Evolutionary conservation across 306 rosid genomes (phyloP).

Genomic region (Fragaria ananassa): DNA sequence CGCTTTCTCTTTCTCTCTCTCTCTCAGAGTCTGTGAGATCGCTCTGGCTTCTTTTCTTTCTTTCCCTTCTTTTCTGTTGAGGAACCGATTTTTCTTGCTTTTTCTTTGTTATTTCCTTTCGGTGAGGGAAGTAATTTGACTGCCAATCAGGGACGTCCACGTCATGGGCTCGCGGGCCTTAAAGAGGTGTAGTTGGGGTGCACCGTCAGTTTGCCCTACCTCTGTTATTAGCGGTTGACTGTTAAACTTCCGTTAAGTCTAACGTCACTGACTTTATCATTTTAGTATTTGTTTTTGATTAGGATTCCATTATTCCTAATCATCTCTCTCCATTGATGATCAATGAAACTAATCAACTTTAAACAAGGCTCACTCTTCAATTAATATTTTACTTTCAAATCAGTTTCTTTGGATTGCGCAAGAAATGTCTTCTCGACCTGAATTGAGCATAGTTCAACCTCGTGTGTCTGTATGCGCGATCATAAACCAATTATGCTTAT

Average conservation of each 20-base stretch:
- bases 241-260: neutral
- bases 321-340: neutral
- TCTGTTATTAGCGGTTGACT: conserved; percentile 28
- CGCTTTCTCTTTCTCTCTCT: conserved; percentile 19
- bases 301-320: neutral
- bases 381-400: too few relatives aligned
- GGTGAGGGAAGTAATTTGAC: conserved; percentile 22
- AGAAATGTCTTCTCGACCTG: too few relatives aligned
- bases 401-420: too few relatives aligned
- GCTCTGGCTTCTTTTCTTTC: conserved; percentile 19
- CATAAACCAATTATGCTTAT: too few relatives aligned
- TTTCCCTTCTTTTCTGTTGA: conserved; percentile 24
- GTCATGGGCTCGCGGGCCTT: conserved; percentile 15
- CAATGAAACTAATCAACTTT: too few relatives aligned
- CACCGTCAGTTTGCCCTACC: conserved; percentile 37
- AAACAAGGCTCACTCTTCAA: neutral
- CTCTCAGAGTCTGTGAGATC: conserved; percentile 19
- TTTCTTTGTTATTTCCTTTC: neutral
- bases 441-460: too few relatives aligned
- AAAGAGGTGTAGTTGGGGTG: conserved; percentile 19
- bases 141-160: conserved; percentile 31
- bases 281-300: neutral
- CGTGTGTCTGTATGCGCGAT: too few relatives aligned
- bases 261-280: neutral
- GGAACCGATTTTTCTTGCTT: conserved; percentile 19